These are phyloP conservation scores for Vicia faba DNA, from an alignment of 306 rosid species.

Conservation along the genomic window DNA sequence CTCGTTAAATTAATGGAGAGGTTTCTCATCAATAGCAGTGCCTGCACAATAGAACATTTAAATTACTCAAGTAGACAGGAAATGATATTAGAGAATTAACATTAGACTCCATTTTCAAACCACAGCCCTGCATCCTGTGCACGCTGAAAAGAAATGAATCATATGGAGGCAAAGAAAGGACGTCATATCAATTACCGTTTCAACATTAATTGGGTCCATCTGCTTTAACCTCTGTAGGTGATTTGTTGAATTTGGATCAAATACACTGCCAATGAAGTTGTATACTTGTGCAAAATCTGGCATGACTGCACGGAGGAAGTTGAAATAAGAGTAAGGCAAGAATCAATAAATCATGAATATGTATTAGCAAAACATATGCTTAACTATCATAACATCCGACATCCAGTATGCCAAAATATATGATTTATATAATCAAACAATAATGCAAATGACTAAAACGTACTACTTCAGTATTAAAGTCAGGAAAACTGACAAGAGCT, in stretches of 20 bases:
- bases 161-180: background rate
- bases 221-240: conserved; percentile 71
- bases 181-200: conserved; percentile 63
- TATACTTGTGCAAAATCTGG: conserved; percentile 91
- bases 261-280: conserved; percentile 80
- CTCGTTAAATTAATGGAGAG: conserved; percentile 76
- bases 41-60: conserved; percentile 52
- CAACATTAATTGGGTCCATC: conserved; percentile 83
- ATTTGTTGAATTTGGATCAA: conserved; percentile 67
- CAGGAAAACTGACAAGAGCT: background rate
- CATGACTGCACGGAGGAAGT: conserved; percentile 54
- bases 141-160: background rate
- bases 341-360: conserved; percentile 28
- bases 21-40: conserved; percentile 74
- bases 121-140: background rate
- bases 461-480: background rate
- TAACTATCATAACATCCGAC: conserved; percentile 4
- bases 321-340: conserved; percentile 29
- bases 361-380: background rate
- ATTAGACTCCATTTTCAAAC: conserved; percentile 12
- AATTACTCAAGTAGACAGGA: conserved; percentile 5
- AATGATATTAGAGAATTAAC: conserved; percentile 10
- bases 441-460: conserved; percentile 15
- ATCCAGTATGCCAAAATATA: conserved; percentile 4
- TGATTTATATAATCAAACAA: conserved; percentile 8